These are phyloP conservation scores for Sarcodon aspratus DNA, from an alignment of 768 basidiomycete species.

Conservation along the genomic window DNA sequence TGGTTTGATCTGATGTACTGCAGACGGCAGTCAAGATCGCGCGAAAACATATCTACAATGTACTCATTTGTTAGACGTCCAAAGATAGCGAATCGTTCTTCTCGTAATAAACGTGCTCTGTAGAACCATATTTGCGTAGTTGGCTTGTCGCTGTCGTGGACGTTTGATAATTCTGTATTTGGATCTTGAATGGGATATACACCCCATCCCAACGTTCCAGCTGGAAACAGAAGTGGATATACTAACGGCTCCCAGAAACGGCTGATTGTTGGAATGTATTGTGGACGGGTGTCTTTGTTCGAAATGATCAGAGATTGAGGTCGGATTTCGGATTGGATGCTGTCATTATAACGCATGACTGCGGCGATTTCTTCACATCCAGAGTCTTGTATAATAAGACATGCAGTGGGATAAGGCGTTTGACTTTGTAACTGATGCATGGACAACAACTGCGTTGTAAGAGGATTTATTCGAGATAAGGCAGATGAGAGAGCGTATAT, in stretches of 20 bases:
- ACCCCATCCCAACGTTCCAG: constrained; percentile 23
- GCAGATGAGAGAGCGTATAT: too few relatives aligned
- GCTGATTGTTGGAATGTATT: constrained; percentile 15
- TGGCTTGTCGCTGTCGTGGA: not conserved
- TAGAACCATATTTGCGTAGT: constrained; percentile 25
- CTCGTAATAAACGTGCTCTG: constrained; percentile 17
- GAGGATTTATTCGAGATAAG: too few relatives aligned
- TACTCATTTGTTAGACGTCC: constrained; percentile 23
- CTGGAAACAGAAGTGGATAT: constrained; percentile 26
- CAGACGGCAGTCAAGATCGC: constrained; percentile 20
- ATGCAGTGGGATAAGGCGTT: too few relatives aligned
- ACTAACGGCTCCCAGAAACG: constrained; percentile 24
- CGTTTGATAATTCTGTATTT: not conserved
- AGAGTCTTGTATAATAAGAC: not conserved
- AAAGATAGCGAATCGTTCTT: constrained; percentile 21
- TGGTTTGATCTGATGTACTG: constrained; percentile 19
- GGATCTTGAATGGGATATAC: constrained; percentile 1
- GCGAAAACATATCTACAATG: constrained; percentile 27
- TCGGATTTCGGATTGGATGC: constrained; percentile 6
- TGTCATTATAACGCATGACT: constrained; percentile 11
- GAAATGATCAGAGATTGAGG: constrained; percentile 10
- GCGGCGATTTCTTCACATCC: constrained; percentile 15
- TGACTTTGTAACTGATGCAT: too few relatives aligned
- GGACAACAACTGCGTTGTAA: too few relatives aligned
- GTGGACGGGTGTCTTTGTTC: not conserved